Percentiles rank a stretch among this genome's conserved stretches.
Evolutionary conservation across 1,139 yeast genomes (phyloP).

Genomic region (Zhuliangozyma blackwelliae): DNA sequence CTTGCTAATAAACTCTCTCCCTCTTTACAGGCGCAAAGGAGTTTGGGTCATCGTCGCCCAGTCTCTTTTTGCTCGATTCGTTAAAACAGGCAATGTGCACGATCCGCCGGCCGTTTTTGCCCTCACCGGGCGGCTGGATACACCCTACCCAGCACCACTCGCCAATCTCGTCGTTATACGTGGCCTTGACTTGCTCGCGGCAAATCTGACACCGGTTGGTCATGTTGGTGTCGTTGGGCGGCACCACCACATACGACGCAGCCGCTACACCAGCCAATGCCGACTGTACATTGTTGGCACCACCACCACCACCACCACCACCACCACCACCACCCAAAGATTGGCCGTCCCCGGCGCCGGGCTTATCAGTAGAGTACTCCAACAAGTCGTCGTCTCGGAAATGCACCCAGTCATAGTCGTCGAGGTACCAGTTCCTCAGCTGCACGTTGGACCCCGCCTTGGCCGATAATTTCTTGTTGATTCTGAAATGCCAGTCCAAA

Average conservation of each 20-base stretch:
- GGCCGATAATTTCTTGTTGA: slow-evolving; percentile 66
- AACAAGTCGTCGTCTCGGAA: slow-evolving; percentile 59
- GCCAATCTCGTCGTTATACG: slow-evolving; percentile 83
- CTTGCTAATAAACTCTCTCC: slow-evolving; percentile 3
- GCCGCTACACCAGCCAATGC: slow-evolving; percentile 10
- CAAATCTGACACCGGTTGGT: slow-evolving; percentile 80
- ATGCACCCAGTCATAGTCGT: slow-evolving; percentile 67
- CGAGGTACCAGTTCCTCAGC: slow-evolving; percentile 79
- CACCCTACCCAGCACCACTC: slow-evolving; percentile 97
- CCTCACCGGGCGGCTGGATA: slow-evolving; percentile 58
- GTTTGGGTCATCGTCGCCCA: slow-evolving; percentile 33
- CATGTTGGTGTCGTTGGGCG: slow-evolving; percentile 63
- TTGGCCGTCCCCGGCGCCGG: background rate
- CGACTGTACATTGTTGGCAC: slow-evolving; percentile 4
- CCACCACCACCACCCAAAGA: slow-evolving; percentile 8
- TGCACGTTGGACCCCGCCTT: slow-evolving; percentile 41
- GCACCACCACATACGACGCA: slow-evolving; percentile 61
- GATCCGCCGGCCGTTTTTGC: slow-evolving; percentile 39
- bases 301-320: slow-evolving; percentile 13
- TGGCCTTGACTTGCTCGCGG: slow-evolving; percentile 73
- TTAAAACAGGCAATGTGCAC: slow-evolving; percentile 80
- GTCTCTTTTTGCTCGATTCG: slow-evolving; percentile 52
- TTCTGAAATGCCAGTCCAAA: slow-evolving; percentile 95
- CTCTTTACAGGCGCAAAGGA: slow-evolving; percentile 17
- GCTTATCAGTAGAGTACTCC: slow-evolving; percentile 28